These are phyloP conservation scores for Kingdonia uniflora DNA, from an alignment of 164 flowering plant genomes.

Conservation along the genomic window DNA sequence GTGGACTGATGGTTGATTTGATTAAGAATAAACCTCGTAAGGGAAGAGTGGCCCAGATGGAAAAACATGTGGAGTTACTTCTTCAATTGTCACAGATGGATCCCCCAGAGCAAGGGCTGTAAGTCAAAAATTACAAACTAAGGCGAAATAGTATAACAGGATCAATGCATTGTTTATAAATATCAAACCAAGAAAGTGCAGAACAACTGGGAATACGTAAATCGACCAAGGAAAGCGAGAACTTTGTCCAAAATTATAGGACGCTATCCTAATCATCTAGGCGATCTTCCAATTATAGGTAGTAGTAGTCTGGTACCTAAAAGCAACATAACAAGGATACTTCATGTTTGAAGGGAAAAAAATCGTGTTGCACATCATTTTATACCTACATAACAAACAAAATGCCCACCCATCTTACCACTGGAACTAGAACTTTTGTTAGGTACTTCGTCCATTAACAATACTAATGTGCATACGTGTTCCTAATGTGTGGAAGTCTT, in stretches of 20 bases:
- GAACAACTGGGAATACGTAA: not conserved
- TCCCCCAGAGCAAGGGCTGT: constrained; percentile 84
- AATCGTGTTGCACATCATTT: no score
- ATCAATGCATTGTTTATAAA: not conserved
- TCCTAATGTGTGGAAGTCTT: no score
- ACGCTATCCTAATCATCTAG: no score
- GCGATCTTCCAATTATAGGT: no score
- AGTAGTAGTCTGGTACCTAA: no score
- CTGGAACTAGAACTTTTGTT: no score
- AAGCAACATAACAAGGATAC: no score
- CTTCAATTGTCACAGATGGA: constrained; percentile 72
- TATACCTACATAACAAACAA: no score
- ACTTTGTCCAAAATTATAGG: not conserved
- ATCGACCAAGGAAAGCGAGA: not conserved
- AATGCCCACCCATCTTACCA: no score
- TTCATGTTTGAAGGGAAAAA: no score
- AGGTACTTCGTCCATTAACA: no score
- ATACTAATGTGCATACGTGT: no score
- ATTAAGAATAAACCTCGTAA: constrained; percentile 44
- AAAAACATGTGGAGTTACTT: constrained; percentile 68
- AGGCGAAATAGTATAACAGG: not conserved
- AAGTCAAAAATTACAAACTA: constrained; percentile 9
- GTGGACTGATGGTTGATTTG: not conserved
- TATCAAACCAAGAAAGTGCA: not conserved
- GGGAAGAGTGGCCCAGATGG: constrained; percentile 73